Conservation (phyloP, 192 early-diverging fungal genomes). For the Physocladia obscura region DNA sequence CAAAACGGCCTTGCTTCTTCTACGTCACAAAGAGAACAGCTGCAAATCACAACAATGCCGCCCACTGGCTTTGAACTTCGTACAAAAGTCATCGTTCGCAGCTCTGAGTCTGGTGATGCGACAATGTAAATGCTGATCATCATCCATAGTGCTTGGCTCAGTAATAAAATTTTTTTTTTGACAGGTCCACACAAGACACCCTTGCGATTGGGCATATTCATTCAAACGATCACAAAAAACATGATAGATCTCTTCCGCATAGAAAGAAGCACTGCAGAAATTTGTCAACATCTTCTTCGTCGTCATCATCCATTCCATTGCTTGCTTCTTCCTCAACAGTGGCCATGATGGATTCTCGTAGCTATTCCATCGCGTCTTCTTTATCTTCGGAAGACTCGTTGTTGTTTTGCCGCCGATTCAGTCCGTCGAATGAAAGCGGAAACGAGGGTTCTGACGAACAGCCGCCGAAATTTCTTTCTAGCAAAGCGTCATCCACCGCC, state of each 20-base stretch:
- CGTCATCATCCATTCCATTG: too few relatives aligned
- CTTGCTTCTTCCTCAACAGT: too few relatives aligned
- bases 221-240: background rate
- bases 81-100: background rate
- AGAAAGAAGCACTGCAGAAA: background rate
- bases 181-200: background rate
- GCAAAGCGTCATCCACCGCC: background rate
- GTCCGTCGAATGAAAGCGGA: background rate
- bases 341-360: too few relatives aligned
- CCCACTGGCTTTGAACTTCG: background rate
- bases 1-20: background rate
- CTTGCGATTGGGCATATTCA: background rate
- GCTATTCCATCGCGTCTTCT: too few relatives aligned
- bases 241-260: background rate
- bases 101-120: background rate
- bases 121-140: background rate
- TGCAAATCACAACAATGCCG: background rate
- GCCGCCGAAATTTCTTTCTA: background rate
- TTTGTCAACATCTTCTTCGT: too few relatives aligned
- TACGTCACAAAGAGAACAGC: background rate
- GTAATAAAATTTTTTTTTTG: background rate
- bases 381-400: background rate
- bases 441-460: background rate
- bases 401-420: background rate
- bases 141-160: background rate